A percentile compares a stretch with the other conserved stretches of the same genome.
Evolutionary conservation across 306 rosid species (phyloP).

Genomic region (Vachellia pachyceras): DNA sequence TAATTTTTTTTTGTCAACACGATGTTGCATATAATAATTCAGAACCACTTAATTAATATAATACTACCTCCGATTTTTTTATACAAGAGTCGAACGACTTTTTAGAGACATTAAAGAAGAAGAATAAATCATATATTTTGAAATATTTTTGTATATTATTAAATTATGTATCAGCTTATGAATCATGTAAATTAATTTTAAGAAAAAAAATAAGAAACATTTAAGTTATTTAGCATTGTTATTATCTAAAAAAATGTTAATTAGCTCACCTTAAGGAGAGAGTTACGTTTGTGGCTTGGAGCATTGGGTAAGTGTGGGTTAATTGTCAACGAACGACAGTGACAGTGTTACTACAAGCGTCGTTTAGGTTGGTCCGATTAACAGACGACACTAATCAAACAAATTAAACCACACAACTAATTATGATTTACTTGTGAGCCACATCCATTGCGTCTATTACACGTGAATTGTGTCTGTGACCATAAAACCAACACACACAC

Average conservation of each 20-base stretch:
- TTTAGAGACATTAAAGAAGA: too few relatives aligned
- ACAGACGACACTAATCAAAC: neutral
- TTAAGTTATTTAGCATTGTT: too few relatives aligned
- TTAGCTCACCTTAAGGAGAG: neutral
- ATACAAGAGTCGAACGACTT: too few relatives aligned
- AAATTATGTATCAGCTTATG: too few relatives aligned
- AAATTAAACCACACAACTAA: slow-evolving; percentile 20
- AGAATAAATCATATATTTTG: too few relatives aligned
- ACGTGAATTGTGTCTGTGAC: slow-evolving; percentile 40
- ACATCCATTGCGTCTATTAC: slow-evolving; percentile 39
- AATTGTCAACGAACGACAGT: slow-evolving; percentile 12
- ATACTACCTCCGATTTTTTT: too few relatives aligned
- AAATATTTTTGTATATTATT: too few relatives aligned
- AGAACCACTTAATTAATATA: neutral
- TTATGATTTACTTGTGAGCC: neutral
- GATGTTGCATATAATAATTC: neutral
- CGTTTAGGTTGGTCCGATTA: neutral
- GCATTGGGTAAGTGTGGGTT: too few relatives aligned
- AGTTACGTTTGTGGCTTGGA: neutral
- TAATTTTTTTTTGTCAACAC: neutral
- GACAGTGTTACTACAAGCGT: slow-evolving; percentile 18
- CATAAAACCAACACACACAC: slow-evolving; percentile 12
- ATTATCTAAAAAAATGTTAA: too few relatives aligned
- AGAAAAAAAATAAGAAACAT: too few relatives aligned
- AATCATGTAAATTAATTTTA: too few relatives aligned